phyloP scores from a whole-genome alignment of 495 filamentous ascomycete genomes.

The Trichoderma reesei region DNA sequence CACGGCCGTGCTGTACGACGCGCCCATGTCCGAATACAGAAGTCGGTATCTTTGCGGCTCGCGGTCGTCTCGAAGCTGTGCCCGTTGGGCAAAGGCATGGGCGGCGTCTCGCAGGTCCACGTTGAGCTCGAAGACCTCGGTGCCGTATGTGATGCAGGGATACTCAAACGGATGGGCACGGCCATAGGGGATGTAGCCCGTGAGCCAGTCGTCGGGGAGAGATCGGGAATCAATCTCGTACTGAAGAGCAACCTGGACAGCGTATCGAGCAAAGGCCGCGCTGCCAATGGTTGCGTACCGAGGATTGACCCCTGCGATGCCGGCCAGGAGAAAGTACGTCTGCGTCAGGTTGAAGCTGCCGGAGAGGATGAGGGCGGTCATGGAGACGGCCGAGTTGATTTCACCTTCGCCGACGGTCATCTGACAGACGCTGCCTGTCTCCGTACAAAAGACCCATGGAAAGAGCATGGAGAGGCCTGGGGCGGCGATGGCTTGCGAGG shows the following conservation, averaged over 20 bases:
- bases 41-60: conserved; percentile 48
- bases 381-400: conserved; percentile 64
- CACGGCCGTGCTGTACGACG: conserved; percentile 41
- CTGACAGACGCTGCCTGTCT: conserved; percentile 50
- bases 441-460: conserved; percentile 54
- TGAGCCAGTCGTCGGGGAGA: conserved; percentile 53
- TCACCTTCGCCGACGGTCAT: conserved; percentile 48
- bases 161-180: conserved; percentile 45
- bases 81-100: conserved; percentile 44
- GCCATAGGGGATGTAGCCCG: conserved; percentile 59
- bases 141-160: conserved; percentile 57
- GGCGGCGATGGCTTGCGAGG: conserved; percentile 55
- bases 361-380: conserved; percentile 49
- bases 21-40: conserved; percentile 36
- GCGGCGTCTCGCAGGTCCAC: conserved; percentile 48
- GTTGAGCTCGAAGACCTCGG: conserved; percentile 70
- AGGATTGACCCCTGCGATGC: conserved; percentile 66
- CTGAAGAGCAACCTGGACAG: conserved; percentile 63
- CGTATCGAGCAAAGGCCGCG: conserved; percentile 58
- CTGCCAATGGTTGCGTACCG: conserved; percentile 50
- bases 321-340: conserved; percentile 63
- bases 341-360: conserved; percentile 52
- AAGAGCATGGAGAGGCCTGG: conserved; percentile 57
- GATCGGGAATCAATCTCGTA: conserved; percentile 67
- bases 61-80: conserved; percentile 45